Percentiles rank a stretch among this genome's conserved stretches.
Conservation (phyloP, 306 rosid species). For the Carpinus viminea region DNA sequence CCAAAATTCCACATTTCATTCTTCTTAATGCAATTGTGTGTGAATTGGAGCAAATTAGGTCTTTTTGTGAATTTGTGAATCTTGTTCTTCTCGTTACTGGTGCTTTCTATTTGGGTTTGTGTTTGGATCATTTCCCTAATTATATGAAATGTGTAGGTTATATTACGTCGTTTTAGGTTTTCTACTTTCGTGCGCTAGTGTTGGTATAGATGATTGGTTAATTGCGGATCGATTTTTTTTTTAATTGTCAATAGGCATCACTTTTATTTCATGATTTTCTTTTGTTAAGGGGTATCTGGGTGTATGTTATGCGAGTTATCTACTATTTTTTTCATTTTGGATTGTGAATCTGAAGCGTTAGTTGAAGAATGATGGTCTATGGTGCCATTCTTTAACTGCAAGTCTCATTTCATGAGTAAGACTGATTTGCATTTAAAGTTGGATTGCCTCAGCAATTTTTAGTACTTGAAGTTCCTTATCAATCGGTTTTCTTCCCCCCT, state of each 20-base stretch:
- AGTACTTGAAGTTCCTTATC: neutral
- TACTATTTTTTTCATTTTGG: constrained; percentile 2
- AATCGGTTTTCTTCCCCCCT: too few species aligned
- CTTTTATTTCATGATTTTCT: too few species aligned
- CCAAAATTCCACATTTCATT: neutral
- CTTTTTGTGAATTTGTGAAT: constrained; percentile 3
- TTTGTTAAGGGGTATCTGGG: neutral
- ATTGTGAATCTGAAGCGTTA: neutral
- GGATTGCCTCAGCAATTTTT: neutral
- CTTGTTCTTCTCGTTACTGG: constrained; percentile 1
- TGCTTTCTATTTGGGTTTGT: neutral
- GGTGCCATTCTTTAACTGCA: neutral
- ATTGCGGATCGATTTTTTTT: neutral
- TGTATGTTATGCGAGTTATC: neutral
- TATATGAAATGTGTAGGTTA: neutral
- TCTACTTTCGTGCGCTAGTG: constrained; percentile 14
- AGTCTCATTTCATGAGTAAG: neutral
- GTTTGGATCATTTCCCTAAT: neutral
- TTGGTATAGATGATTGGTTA: constrained; percentile 12
- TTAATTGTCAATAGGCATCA: neutral
- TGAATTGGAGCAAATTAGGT: constrained; percentile 11
- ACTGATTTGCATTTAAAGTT: neutral
- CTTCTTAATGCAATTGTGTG: neutral
- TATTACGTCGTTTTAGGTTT: neutral
- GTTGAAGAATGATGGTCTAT: neutral